Base-by-base conservation (phyloP, 108 stramenopile species). In the Nitzschia palea region DNA sequence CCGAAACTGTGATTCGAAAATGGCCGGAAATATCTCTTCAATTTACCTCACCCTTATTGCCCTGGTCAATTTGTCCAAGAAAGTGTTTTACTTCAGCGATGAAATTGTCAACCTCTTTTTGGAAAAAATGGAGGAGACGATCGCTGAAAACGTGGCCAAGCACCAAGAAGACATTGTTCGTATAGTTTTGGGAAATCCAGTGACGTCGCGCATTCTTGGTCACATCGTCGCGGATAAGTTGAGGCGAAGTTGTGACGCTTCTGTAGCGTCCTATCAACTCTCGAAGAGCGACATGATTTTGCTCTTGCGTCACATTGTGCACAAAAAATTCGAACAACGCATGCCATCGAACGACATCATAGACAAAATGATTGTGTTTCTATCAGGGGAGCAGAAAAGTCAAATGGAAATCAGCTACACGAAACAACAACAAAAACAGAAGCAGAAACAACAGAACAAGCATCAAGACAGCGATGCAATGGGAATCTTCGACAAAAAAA, bases 381-480 rank as follows among this genome's bases (percentile, higher is more conserved):
- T 73, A 0, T 73, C 71, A 4, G 71, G 71, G 3, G 71, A 73
- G 32, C 71, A 73, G 26, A 61, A 73, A 18, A 73, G 71, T 34
- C 71, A 61, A 14, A 73, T 73, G 71, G 71, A 73, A 35, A 73
- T 73, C 25, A 73, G 71, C 43, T 73, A 73, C 31, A 73, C 63
- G 4, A 73, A 73, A 31, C 71, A 73, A 44, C 71, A 73, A 22
- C 71, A 73, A 27, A 64, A 73, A 54, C 71, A 73, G 44, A 73
- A 73, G 29, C 71, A 73, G 55, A 65, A 55, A 20, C 71, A 73
- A 37, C 71, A 73, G 31, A 73, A 73, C 44, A 73, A 73, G 55
- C 64, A 73, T 33, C 63, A 73, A 55, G 71, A 73, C 45, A 65
- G 55, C 23, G 71, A 73, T 29, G 71, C 71, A 0, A 73, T 73